These are phyloP conservation scores for Paecilomyces variotii DNA, from an alignment of 2,329 filamentous ascomycete species.

Conservation along the genomic window DNA sequence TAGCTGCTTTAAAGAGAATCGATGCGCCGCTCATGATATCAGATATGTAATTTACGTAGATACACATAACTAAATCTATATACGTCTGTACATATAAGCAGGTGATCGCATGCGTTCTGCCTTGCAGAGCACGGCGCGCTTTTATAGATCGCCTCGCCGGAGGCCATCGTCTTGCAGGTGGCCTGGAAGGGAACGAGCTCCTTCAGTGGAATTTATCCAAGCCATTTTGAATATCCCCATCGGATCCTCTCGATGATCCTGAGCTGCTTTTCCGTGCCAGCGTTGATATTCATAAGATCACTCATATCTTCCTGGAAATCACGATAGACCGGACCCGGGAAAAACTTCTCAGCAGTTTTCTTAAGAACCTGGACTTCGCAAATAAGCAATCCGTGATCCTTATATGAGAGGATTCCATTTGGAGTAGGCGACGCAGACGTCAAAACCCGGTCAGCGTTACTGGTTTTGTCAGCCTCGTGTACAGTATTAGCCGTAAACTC, in stretches of 20 bases:
- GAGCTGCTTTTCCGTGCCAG: conserved; percentile 68
- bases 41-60: neutral
- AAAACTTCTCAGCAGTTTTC: conserved; percentile 55
- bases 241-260: conserved; percentile 74
- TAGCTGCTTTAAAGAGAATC: neutral
- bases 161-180: neutral
- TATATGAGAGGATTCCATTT: conserved; percentile 74
- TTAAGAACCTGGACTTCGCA: conserved; percentile 84
- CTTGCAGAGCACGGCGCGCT: neutral
- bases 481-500: neutral
- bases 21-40: neutral
- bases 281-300: conserved; percentile 72
- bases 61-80: neutral
- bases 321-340: conserved; percentile 66
- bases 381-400: conserved; percentile 81
- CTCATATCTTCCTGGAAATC: conserved; percentile 86
- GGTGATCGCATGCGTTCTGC: neutral
- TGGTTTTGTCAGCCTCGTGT: conserved; percentile 13
- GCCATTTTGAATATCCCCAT: conserved; percentile 83
- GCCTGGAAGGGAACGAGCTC: neutral
- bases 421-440: conserved; percentile 60
- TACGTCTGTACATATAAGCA: neutral
- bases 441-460: conserved; percentile 76
- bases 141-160: neutral
- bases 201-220: conserved; percentile 21